phyloP scores from a whole-genome alignment of 1,139 yeast species.

The Taphrina sp. region DNA sequence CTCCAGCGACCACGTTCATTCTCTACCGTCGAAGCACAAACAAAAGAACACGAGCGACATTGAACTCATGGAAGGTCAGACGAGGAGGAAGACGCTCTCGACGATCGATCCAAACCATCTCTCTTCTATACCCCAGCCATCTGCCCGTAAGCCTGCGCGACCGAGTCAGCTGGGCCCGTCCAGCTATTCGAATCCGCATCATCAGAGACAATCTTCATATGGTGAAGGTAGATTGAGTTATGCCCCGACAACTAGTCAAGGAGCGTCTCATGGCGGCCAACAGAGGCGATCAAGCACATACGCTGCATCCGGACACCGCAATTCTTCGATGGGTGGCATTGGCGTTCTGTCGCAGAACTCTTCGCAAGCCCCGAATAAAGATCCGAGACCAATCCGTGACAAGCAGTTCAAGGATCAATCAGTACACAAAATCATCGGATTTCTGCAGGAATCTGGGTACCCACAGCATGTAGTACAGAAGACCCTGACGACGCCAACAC shows the following conservation, averaged over 20 bases:
- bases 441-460: conserved; percentile 58
- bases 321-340: conserved; percentile 24
- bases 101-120: conserved; percentile 29
- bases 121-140: conserved; percentile 28
- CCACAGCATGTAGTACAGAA: conserved; percentile 65
- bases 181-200: conserved; percentile 23
- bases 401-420: conserved; percentile 54
- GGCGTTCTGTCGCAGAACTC: conserved; percentile 28
- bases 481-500: conserved; percentile 76
- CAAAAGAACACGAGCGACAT: background rate
- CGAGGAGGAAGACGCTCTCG: conserved; percentile 28
- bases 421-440: conserved; percentile 56
- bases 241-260: conserved; percentile 17
- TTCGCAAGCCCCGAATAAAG: conserved; percentile 44
- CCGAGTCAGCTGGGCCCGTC: conserved; percentile 16
- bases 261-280: background rate
- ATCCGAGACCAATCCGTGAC: conserved; percentile 78
- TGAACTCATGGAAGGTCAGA: conserved; percentile 19
- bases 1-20: background rate
- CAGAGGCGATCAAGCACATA: conserved; percentile 25
- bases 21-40: background rate
- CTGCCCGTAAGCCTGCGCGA: conserved; percentile 26
- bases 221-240: conserved; percentile 31
- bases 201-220: conserved; percentile 28
- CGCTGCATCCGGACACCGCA: conserved; percentile 23